These are phyloP conservation scores for Fusarium succisae DNA, from an alignment of 2,329 filamentous ascomycete genomes.

Conservation along the genomic window DNA sequence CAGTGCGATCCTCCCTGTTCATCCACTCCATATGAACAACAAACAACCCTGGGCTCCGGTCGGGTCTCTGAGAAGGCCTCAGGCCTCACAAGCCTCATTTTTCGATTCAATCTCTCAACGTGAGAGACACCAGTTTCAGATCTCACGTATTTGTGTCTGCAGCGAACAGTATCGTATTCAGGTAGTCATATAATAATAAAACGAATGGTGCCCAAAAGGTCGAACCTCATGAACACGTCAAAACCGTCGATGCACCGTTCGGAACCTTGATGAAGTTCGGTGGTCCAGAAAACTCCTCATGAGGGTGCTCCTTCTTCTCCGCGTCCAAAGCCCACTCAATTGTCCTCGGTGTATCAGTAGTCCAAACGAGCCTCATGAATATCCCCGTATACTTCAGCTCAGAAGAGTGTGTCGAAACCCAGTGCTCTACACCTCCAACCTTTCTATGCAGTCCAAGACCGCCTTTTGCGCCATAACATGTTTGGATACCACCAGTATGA, in stretches of 20 bases:
- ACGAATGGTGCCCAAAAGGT: not conserved
- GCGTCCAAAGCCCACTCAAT: constrained; percentile 34
- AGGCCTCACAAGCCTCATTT: not conserved
- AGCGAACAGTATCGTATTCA: fast-evolving
- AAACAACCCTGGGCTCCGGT: not conserved
- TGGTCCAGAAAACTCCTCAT: not conserved
- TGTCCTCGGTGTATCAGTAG: constrained; percentile 24
- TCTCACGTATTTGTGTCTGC: no score
- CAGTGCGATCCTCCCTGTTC: not conserved
- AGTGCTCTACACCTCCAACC: constrained; percentile 33
- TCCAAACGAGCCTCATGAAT: constrained; percentile 23
- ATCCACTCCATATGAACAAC: not conserved
- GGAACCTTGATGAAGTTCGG: constrained; percentile 21
- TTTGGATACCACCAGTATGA: not conserved
- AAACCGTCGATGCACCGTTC: constrained; percentile 27
- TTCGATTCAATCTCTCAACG: not conserved
- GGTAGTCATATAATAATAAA: not conserved
- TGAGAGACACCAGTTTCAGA: not conserved
- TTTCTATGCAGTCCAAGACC: constrained; percentile 35
- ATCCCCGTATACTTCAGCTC: constrained; percentile 22
- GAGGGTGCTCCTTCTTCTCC: constrained; percentile 1
- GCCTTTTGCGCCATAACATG: constrained; percentile 17
- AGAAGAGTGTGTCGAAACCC: constrained; percentile 30
- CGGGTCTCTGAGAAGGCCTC: not conserved
- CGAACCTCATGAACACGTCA: not conserved